Conservation (phyloP, 768 basidiomycete genomes). For the Trametes villosa region DNA sequence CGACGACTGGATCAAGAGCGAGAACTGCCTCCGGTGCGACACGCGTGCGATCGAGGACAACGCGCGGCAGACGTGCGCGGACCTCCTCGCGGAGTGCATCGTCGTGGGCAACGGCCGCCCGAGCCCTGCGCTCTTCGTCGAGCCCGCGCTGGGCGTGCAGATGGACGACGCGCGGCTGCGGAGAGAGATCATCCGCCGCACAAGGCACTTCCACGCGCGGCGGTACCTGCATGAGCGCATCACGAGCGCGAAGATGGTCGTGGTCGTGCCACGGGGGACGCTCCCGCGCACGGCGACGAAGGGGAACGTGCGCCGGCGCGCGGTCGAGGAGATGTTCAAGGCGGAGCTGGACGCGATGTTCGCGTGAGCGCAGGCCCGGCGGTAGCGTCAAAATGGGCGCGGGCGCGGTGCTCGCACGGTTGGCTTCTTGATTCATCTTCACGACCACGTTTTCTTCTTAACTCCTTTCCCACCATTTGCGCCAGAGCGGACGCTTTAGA, state of each 20-base stretch:
- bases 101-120: slow-evolving; percentile 75
- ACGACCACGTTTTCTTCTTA: no score
- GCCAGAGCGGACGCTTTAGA: no score
- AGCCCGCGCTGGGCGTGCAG: slow-evolving; percentile 49
- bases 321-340: slow-evolving; percentile 68
- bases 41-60: slow-evolving; percentile 71
- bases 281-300: slow-evolving; percentile 77
- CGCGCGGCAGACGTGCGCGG: slow-evolving; percentile 59
- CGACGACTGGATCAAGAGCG: slow-evolving; percentile 82
- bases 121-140: slow-evolving; percentile 73
- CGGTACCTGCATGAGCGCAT: slow-evolving; percentile 78
- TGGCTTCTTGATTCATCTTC: not conserved
- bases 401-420: not conserved
- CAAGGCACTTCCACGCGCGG: slow-evolving; percentile 65
- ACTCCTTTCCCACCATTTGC: no score
- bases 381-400: not conserved
- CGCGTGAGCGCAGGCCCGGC: slow-evolving; percentile 6
- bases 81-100: slow-evolving; percentile 67
- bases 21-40: slow-evolving; percentile 72
- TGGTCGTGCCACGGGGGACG: slow-evolving; percentile 63
- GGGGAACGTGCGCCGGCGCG: slow-evolving; percentile 74
- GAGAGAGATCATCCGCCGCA: slow-evolving; percentile 70
- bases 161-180: slow-evolving; percentile 58
- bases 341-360: slow-evolving; percentile 61
- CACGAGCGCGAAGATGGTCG: slow-evolving; percentile 61